Base-by-base conservation (phyloP, 164 flowering plant genomes). In the Nymphaea colorata region DNA sequence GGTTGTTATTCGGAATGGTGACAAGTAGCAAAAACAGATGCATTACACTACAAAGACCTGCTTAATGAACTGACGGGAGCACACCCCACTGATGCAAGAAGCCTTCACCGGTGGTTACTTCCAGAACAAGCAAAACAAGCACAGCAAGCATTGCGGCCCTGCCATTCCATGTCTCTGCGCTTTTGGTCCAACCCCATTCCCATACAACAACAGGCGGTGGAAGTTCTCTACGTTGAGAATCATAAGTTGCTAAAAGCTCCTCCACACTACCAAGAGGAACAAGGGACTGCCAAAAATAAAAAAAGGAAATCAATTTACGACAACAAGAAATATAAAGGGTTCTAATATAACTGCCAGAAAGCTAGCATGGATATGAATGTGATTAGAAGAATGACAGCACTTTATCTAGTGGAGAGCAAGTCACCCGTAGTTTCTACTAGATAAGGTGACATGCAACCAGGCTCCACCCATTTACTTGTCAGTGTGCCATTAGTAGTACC, bases 151-250 rank as follows among this genome's bases (percentile, higher is more conserved):
- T 94, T 36, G 98, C 97, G 16, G 92, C 96, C 79, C 98, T 84
- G 64, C 97, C 98, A 67, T 94, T 94, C 98, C 98, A 94, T 7
- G 98, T 94, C 76, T 94, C 98, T 0, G 98, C 98, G 69, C 98
- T 94, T 76, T 82, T 91, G 18, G 98, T 94, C 93, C 95, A 94
- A 53, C 98, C 97, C 96, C 98, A 94, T 78, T 94, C 91, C 97
- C 97, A 94, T 17, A 94, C 77, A 17, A 83, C 86, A 60, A 94
- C 98, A 0, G 93, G 97, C 3, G 96, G 82, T 16, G 98, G 96
- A 44, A 94, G 82, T 79, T 84, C 96, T 76, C 90, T 83, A 0
- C 98, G 88, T 70, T 94, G 88, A 41, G 97, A 88, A 83, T 94
- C 98, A 75, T 94, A 94, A 36, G 87, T 76, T 59, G 98, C 97